Evolutionary conservation across 1,139 yeast genomes (phyloP).

Genomic region (Oligophagozyma castellii): DNA sequence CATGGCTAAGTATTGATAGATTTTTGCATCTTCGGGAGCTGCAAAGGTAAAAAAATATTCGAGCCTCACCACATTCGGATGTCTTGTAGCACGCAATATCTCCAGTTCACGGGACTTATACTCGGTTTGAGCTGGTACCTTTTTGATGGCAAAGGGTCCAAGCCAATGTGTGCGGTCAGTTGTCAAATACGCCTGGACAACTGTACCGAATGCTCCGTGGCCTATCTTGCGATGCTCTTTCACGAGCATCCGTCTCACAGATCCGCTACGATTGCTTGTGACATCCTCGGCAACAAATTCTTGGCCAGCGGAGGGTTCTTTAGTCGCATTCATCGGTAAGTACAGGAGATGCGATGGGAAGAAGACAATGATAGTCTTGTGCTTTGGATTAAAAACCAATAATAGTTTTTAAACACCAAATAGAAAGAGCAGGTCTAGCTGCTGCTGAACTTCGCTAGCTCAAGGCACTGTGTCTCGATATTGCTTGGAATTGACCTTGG

Average conservation of each 20-base stretch:
- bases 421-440: too few species aligned
- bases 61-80: constrained; percentile 62
- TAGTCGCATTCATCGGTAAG: too few species aligned
- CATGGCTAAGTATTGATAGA: constrained; percentile 73
- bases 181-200: constrained; percentile 50
- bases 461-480: too few species aligned
- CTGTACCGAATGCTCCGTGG: constrained; percentile 79
- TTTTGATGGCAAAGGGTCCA: constrained; percentile 72
- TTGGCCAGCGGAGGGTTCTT: too few species aligned
- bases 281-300: constrained; percentile 45
- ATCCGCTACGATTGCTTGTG: constrained; percentile 17
- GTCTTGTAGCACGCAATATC: constrained; percentile 56
- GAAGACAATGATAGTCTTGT: too few species aligned
- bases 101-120: constrained; percentile 71
- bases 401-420: too few species aligned
- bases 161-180: constrained; percentile 36
- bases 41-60: constrained; percentile 53
- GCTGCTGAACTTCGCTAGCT: too few species aligned
- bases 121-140: constrained; percentile 78
- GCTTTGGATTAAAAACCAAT: too few species aligned
- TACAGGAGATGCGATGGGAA: too few species aligned
- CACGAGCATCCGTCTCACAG: constrained; percentile 40
- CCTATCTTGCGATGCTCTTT: constrained; percentile 64
- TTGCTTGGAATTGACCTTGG: too few species aligned
- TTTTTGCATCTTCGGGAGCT: constrained; percentile 41